phyloP scores from a whole-genome alignment of 305 asterid species.

The Nicotiana rustica region DNA sequence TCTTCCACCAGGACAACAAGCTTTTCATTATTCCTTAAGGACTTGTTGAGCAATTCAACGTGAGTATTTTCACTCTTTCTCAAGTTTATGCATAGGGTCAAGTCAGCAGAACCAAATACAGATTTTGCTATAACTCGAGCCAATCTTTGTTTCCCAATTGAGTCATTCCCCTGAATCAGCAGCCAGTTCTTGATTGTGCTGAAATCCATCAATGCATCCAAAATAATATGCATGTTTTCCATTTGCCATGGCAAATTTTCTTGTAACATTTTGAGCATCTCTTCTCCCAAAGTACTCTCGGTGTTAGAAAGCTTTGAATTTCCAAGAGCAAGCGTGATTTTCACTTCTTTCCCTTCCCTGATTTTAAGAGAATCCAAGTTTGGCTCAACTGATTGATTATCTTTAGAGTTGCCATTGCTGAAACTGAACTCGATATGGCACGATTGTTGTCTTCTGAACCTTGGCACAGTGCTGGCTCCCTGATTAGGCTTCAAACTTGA shows the following conservation, averaged over 20 bases:
- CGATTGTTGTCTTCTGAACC: constrained; percentile 79
- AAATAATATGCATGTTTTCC: constrained; percentile 51
- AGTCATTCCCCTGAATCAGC: constrained; percentile 69
- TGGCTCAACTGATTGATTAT: constrained; percentile 46
- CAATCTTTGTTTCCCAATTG: constrained; percentile 59
- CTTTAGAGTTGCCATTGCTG: constrained; percentile 50
- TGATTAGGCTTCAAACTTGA: constrained; percentile 47
- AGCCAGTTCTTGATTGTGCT: constrained; percentile 47
- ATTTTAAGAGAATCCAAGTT: constrained; percentile 66
- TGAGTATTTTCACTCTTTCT: constrained; percentile 39
- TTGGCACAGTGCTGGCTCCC: constrained; percentile 54
- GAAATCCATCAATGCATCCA: constrained; percentile 49
- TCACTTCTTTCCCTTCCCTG: constrained; percentile 68
- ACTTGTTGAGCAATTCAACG: constrained; percentile 53
- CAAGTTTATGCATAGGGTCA: constrained; percentile 53
- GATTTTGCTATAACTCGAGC: constrained; percentile 62
- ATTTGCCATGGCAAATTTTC: constrained; percentile 81
- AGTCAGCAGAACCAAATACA: constrained; percentile 65
- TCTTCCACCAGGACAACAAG: constrained; percentile 67
- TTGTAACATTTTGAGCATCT: constrained; percentile 41
- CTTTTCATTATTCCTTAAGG: constrained; percentile 49
- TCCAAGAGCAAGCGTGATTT: constrained; percentile 79
- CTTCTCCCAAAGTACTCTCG: neutral
- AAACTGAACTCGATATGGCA: constrained; percentile 86
- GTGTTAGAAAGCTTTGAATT: constrained; percentile 50